phyloP scores from a whole-genome alignment of 305 asterid genomes.

The Euphrasia arctica region DNA sequence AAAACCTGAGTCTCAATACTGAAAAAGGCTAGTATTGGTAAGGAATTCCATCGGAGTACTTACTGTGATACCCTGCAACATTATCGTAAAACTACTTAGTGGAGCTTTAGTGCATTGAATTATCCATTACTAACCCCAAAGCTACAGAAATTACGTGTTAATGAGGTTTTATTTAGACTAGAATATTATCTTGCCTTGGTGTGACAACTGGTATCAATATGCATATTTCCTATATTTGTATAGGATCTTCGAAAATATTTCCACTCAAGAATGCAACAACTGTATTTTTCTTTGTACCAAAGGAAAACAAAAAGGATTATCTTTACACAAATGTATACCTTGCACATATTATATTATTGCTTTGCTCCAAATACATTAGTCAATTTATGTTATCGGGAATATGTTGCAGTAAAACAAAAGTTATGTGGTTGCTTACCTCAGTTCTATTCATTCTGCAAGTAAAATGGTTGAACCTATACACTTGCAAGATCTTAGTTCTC shows the following conservation, averaged over 20 bases:
- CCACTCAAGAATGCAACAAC: neutral
- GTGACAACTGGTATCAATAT: neutral
- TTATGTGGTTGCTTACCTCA: too few species aligned
- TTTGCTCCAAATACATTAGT: too few species aligned
- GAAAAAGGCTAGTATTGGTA: neutral
- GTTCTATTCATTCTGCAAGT: too few species aligned
- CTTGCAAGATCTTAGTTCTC: too few species aligned
- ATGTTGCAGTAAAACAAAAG: too few species aligned
- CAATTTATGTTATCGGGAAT: too few species aligned
- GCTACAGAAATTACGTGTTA: neutral
- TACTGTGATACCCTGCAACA: slow-evolving; percentile 1
- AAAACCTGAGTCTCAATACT: neutral
- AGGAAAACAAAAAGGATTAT: neutral
- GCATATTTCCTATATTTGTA: neutral
- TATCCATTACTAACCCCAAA: neutral
- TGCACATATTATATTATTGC: neutral
- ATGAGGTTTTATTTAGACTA: neutral
- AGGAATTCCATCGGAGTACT: too few species aligned
- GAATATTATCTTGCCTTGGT: neutral
- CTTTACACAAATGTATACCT: neutral
- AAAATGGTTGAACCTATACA: too few species aligned
- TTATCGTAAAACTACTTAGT: neutral
- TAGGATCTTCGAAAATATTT: neutral
- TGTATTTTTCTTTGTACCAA: neutral
- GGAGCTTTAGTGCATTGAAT: neutral